Conservation (phyloP, 2,329 filamentous ascomycete species). For the Dryadomyces quercivorus region DNA sequence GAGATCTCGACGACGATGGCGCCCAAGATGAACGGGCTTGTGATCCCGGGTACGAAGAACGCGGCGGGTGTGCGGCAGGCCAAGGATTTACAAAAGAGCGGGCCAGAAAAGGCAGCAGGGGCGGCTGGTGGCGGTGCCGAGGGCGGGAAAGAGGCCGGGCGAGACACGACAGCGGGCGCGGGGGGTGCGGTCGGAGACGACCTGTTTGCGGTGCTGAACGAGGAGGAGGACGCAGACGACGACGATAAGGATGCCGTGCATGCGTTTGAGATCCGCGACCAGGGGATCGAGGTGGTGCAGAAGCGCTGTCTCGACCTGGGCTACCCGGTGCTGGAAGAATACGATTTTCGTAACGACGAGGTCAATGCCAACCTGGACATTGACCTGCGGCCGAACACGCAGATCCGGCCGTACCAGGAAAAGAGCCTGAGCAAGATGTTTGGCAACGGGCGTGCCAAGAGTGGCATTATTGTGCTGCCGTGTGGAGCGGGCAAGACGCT, state of each 20-base stretch:
- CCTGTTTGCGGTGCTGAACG: slow-evolving; percentile 37
- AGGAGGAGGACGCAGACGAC: slow-evolving; percentile 77
- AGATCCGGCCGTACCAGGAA: slow-evolving; percentile 92
- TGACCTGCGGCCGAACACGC: slow-evolving; percentile 75
- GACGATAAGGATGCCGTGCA: slow-evolving; percentile 72
- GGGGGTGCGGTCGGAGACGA: slow-evolving; percentile 27
- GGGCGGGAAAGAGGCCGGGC: background rate
- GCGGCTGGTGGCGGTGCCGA: background rate
- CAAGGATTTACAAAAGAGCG: slow-evolving; percentile 16
- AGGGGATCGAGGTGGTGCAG: slow-evolving; percentile 73
- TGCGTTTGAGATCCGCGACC: slow-evolving; percentile 79
- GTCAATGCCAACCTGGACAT: slow-evolving; percentile 87
- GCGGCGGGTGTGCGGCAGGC: slow-evolving; percentile 79
- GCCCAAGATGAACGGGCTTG: slow-evolving; percentile 73
- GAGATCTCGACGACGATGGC: slow-evolving; percentile 72
- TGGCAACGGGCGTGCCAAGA: slow-evolving; percentile 92
- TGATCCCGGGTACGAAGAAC: slow-evolving; percentile 90
- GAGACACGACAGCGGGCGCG: background rate
- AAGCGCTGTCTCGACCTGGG: slow-evolving; percentile 80
- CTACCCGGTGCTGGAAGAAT: slow-evolving; percentile 86
- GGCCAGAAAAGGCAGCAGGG: background rate
- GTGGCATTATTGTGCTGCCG: slow-evolving; percentile 91
- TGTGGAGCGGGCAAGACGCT: slow-evolving; percentile 96
- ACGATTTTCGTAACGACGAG: slow-evolving; percentile 89
- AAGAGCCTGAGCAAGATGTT: slow-evolving; percentile 99